These are phyloP conservation scores for Mycena galericulata DNA, from an alignment of 768 basidiomycete genomes.

Conservation along the genomic window DNA sequence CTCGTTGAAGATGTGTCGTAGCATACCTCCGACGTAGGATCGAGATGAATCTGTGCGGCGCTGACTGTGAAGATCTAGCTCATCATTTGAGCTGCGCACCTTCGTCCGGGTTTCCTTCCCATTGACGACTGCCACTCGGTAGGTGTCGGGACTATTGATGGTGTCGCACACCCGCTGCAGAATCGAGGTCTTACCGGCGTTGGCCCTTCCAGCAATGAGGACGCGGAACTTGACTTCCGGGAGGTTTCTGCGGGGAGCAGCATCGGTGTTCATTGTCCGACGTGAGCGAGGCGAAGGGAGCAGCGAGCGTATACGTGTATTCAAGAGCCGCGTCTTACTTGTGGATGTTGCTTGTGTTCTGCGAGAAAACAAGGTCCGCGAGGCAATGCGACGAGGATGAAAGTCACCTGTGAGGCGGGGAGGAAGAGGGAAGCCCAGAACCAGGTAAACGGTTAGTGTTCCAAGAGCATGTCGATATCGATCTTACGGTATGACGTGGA, in stretches of 20 bases:
- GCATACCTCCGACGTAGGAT: conserved; percentile 12
- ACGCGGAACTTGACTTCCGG: conserved; percentile 11
- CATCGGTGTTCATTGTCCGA: neutral
- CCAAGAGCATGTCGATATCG: neutral
- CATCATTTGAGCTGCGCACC: neutral
- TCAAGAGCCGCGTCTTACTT: neutral
- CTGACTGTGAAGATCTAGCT: neutral
- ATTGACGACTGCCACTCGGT: neutral
- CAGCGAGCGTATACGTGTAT: conserved; percentile 2
- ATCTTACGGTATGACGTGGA: conserved; percentile 1
- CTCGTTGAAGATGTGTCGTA: neutral
- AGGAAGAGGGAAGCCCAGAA: neutral
- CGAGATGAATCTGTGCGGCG: neutral
- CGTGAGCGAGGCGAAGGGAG: neutral
- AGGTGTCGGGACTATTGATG: conserved; percentile 3
- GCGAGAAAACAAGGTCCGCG: neutral
- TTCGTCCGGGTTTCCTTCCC: neutral
- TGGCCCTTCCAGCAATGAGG: conserved; percentile 14
- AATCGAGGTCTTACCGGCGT: conserved; percentile 13
- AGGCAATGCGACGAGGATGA: neutral
- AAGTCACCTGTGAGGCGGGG: neutral
- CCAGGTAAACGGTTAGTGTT: neutral
- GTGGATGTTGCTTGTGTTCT: neutral
- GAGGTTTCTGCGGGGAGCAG: neutral
- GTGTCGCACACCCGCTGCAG: conserved; percentile 19